Base-by-base conservation (phyloP, 1,284 basidiomycete species). In the Peniophora sp. region DNA sequence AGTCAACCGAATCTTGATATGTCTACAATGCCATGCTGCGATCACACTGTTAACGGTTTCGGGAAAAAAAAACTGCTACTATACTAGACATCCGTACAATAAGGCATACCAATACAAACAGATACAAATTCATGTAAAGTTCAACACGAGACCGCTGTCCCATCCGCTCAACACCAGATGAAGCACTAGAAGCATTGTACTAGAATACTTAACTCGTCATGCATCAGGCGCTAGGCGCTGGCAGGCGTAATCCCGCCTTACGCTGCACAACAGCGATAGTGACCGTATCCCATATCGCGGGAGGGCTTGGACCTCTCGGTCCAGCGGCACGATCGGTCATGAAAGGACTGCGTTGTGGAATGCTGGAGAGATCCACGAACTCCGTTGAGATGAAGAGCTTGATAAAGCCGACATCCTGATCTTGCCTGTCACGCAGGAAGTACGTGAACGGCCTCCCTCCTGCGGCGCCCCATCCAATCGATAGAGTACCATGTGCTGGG, bases 361-460 rank as follows among this genome's bases (percentile, higher is more conserved):
- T 32, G n/a, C 39, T 34, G 8, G 41, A 41, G 19, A 34, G 52
- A 44, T 56, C 52, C 11, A 53, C 45, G 43, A 51, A 48, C 14
- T 52, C 22, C 11, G 54, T 54, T 19, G 57, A 51, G 25, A 59
- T 17, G 47, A 56, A 57, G 10, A 57, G 14, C 41, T 58, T 57
- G 19, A 59, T 38, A 34, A 51, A 57, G 6, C 56, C 54, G 16
- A 59, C 47, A 35, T 57, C 56, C 22, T 56, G 25, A 35, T 51
- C 47, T 47, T 59, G 50, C 3, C 47, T 46, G 6, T 48, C 24
- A 11, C 32, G 39, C 3, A 59, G 34, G 19, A 16, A 10, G 47
- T 36, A 54, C 6, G 19, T 25, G 19, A 52, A 44, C n/a, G 53
- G 53, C 17, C 38, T 17, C 16, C 36, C 36, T 3, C 57, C 57